phyloP scores from a whole-genome alignment of 768 basidiomycete genomes.

The Exidia glandulosa region DNA sequence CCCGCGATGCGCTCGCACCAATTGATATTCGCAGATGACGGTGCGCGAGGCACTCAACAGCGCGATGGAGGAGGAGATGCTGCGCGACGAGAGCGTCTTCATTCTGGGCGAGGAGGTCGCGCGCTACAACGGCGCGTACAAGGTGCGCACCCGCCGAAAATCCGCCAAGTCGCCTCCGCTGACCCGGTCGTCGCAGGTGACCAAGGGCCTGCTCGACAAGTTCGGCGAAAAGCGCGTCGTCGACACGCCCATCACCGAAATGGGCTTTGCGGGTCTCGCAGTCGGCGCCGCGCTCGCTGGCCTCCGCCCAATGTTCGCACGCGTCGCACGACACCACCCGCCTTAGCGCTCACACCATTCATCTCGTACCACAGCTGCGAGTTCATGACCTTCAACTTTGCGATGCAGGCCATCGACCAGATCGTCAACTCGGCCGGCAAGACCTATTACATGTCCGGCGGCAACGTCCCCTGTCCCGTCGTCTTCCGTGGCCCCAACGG shows the following conservation, averaged over 20 bases:
- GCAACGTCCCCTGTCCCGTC: slow-evolving; percentile 95
- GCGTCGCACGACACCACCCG: slow-evolving; percentile 29
- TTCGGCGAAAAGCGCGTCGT: slow-evolving; percentile 98
- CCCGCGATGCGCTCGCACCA: slow-evolving; percentile 7
- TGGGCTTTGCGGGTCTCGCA: slow-evolving; percentile 96
- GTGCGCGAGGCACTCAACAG: slow-evolving; percentile 95
- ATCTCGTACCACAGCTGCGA: slow-evolving; percentile 61
- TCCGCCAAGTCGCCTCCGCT: neutral
- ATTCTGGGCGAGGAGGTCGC: slow-evolving; percentile 97
- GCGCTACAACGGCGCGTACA: slow-evolving; percentile 96
- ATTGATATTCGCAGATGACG: slow-evolving; percentile 60
- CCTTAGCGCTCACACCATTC: neutral
- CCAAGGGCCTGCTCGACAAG: slow-evolving; percentile 97
- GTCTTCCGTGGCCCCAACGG: slow-evolving; percentile 99
- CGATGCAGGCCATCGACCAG: slow-evolving; percentile 97
- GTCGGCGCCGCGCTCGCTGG: slow-evolving; percentile 92
- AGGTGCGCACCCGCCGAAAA: slow-evolving; percentile 38
- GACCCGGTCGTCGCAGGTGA: slow-evolving; percentile 46
- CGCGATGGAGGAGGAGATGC: slow-evolving; percentile 99
- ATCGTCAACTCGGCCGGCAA: slow-evolving; percentile 99
- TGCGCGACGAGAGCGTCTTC: slow-evolving; percentile 89
- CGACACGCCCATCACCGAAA: slow-evolving; percentile 94
- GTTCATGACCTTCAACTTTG: slow-evolving; percentile 99
- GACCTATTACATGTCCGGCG: slow-evolving; percentile 99
- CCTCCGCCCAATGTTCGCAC: slow-evolving; percentile 74